Base-by-base conservation (phyloP, 768 basidiomycete species). In the Cyclocybe aegerita region DNA sequence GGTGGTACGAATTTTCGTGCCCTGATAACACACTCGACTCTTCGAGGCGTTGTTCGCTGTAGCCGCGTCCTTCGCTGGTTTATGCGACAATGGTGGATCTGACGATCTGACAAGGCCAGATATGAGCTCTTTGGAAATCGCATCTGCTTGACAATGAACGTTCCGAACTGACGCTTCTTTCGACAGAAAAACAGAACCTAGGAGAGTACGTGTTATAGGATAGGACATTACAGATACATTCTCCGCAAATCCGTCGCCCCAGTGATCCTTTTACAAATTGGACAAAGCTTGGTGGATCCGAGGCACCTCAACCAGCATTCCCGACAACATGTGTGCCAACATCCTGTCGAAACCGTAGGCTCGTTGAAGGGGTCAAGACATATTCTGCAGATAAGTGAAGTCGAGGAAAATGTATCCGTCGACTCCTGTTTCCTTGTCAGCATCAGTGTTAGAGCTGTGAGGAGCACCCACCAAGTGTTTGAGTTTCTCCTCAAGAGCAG, bases 201-300 rank as follows among this genome's bases (percentile, higher is more conserved):
- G 1, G 16, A 35, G n/a, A 33, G 36, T 37, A 23, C 23, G 23
- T 23, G 3, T 5, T 23, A 39, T 33, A 41, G 14, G 15, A 53
- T 23, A 42, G n/a, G 14, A 31, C 2, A 40, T 68, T 60, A 90
- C 56, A 93, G 68, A 70, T 90, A 93, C 47, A 93, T 75, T 55
- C 87, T 75, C 46, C 90, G 78, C 59, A 93, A 66, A 56, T 91
- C 89, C n/a, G 75, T 71, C 7, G 88, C 88, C 2, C 76, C 75
- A 23, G 90, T 92, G 48, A 93, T 93, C 43, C 90, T 80, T 67
- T 92, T 90, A 74, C 90, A 93, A 56, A 92, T 91, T 0, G 90
- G 90, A 63, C 90, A 93, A 11, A 92, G 75, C 61, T 85, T 89
- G 6, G 88, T 91, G 9, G 88, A 81, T 15, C 86, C 87, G 38